Evolutionary conservation across 768 basidiomycete species (phyloP).

Genomic region (Leccinum incarnatum): DNA sequence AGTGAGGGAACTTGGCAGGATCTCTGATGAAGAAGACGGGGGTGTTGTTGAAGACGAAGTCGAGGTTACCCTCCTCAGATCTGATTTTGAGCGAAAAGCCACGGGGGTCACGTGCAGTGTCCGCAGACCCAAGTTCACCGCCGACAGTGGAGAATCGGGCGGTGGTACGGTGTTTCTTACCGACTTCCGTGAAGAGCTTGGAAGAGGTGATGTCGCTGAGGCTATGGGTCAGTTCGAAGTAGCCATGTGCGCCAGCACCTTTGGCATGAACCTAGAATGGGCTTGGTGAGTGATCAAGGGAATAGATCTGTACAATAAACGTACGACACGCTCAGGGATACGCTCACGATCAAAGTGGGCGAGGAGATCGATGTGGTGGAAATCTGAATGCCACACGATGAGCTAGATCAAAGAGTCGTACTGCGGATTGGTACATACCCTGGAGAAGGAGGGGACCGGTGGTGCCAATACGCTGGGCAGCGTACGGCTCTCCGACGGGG

Average conservation of each 20-base stretch:
- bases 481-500: constrained; percentile 73
- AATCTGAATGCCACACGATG: constrained; percentile 48
- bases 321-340: constrained; percentile 90
- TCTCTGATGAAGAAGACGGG: constrained; percentile 90
- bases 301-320: constrained; percentile 21
- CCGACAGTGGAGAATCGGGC: constrained; percentile 93
- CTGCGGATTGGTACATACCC: constrained; percentile 44
- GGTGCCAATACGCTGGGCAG: constrained; percentile 69
- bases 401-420: constrained; percentile 6
- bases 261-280: constrained; percentile 78
- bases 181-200: constrained; percentile 58
- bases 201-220: constrained; percentile 80
- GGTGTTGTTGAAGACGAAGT: constrained; percentile 92
- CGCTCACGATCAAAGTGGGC: constrained; percentile 94
- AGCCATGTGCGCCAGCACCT: constrained; percentile 90
- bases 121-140: constrained; percentile 84
- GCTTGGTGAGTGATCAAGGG: constrained; percentile 22
- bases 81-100: constrained; percentile 90
- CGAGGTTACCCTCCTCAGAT: constrained; percentile 89
- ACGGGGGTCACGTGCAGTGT: constrained; percentile 90
- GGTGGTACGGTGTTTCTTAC: constrained; percentile 70
- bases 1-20: constrained; percentile 87
- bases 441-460: constrained; percentile 87
- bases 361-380: constrained; percentile 85
- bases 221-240: constrained; percentile 86